These are phyloP conservation scores for Kwoniella sp. DNA, from an alignment of 768 basidiomycete species.

Conservation along the genomic window DNA sequence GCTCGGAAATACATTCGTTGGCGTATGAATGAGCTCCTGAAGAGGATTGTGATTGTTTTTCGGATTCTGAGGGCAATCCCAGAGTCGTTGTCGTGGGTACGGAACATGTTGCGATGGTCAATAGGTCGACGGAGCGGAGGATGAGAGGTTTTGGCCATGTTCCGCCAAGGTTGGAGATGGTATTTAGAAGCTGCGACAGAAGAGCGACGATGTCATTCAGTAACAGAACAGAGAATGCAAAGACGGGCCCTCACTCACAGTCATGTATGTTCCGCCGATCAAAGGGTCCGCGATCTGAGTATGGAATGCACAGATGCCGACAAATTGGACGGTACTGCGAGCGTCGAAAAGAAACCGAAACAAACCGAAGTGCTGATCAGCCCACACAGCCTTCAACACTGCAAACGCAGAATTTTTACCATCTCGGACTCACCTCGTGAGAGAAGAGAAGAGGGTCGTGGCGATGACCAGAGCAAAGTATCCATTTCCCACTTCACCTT, in stretches of 20 bases:
- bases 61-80: too few species aligned
- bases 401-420: neutral
- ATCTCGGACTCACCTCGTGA: slow-evolving; percentile 69
- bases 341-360: neutral
- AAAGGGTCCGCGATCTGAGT: slow-evolving; percentile 93
- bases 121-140: slow-evolving; percentile 90
- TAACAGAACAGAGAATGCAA: neutral
- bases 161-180: slow-evolving; percentile 89
- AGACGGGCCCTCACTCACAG: slow-evolving; percentile 62
- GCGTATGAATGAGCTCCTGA: neutral
- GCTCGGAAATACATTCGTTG: slow-evolving; percentile 85
- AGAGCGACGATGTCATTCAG: slow-evolving; percentile 1
- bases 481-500: slow-evolving; percentile 52
- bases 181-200: slow-evolving; percentile 77
- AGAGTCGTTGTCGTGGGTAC: slow-evolving; percentile 10
- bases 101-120: slow-evolving; percentile 77
- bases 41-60: neutral
- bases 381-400: neutral
- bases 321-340: slow-evolving; percentile 92
- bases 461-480: slow-evolving; percentile 82
- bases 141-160: slow-evolving; percentile 96
- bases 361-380: neutral
- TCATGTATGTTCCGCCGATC: slow-evolving; percentile 99
- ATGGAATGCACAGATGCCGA: slow-evolving; percentile 98
- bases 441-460: slow-evolving; percentile 79